These are phyloP conservation scores for Phlyctochytrium bullatum DNA, from an alignment of 192 early-diverging fungal species.

Conservation along the genomic window DNA sequence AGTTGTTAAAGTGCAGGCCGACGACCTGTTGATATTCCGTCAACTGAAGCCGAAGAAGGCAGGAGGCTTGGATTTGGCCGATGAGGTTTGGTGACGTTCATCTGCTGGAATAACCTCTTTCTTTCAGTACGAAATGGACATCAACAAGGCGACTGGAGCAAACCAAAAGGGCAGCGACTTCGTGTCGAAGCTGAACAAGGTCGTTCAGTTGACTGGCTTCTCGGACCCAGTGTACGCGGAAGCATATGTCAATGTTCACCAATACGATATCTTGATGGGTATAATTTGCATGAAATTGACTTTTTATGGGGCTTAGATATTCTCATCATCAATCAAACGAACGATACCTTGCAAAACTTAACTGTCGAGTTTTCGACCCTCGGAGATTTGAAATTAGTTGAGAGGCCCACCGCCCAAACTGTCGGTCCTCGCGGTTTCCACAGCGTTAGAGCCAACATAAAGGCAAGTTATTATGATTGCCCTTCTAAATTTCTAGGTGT, in stretches of 20 bases:
- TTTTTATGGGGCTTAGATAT: slow-evolving; percentile 61
- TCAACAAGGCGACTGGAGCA: slow-evolving; percentile 78
- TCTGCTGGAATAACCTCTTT: slow-evolving; percentile 11
- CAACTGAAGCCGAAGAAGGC: slow-evolving; percentile 75
- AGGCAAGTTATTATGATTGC: slow-evolving; percentile 43
- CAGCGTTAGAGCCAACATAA: slow-evolving; percentile 94
- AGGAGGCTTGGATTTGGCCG: slow-evolving; percentile 51
- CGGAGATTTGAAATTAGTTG: slow-evolving; percentile 96
- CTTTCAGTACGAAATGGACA: slow-evolving; percentile 76
- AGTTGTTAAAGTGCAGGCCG: slow-evolving; percentile 69
- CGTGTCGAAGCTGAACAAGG: slow-evolving; percentile 88
- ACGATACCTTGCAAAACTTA: slow-evolving; percentile 91
- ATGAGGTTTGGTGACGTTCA: slow-evolving; percentile 51
- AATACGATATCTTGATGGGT: slow-evolving; percentile 94
- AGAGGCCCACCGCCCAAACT: slow-evolving; percentile 84
- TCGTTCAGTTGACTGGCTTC: slow-evolving; percentile 94
- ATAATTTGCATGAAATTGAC: background rate
- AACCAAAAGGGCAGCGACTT: slow-evolving; percentile 69
- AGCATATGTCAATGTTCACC: slow-evolving; percentile 94
- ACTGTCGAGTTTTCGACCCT: slow-evolving; percentile 98
- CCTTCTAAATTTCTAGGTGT: slow-evolving; percentile 53
- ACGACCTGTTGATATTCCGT: slow-evolving; percentile 86
- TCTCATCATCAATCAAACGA: slow-evolving; percentile 95
- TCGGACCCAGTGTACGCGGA: slow-evolving; percentile 99
- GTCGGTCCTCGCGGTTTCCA: slow-evolving; percentile 89